These are phyloP conservation scores for Kodamaea alishanica DNA, from an alignment of 1,139 yeast species.

Conservation along the genomic window DNA sequence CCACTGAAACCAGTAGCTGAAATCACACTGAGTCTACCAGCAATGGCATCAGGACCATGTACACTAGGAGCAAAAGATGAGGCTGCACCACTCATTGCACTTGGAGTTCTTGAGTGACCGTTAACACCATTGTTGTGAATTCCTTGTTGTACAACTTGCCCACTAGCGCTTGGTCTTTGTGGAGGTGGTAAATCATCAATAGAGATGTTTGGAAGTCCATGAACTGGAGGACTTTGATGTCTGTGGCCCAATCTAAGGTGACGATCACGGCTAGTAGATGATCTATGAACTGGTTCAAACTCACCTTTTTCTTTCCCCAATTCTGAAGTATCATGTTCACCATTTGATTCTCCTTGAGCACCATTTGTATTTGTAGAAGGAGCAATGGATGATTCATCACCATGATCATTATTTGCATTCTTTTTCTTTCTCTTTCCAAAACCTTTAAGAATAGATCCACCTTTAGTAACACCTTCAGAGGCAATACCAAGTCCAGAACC, in stretches of 20 bases:
- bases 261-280: background rate
- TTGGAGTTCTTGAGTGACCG: conserved; percentile 27
- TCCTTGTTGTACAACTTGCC: conserved; percentile 1
- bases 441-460: conserved; percentile 39
- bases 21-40: conserved; percentile 54
- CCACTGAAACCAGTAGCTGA: conserved; percentile 33
- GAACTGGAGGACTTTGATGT: conserved; percentile 5
- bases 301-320: conserved; percentile 2
- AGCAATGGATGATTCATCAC: conserved; percentile 10
- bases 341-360: conserved; percentile 7
- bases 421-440: conserved; percentile 27
- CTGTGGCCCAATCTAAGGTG: conserved; percentile 13
- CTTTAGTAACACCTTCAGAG: conserved; percentile 45
- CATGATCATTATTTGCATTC: conserved; percentile 13
- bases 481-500: conserved; percentile 35
- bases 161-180: conserved; percentile 25
- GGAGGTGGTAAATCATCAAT: conserved; percentile 41
- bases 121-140: background rate
- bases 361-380: conserved; percentile 7
- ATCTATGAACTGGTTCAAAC: background rate
- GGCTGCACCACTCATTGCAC: conserved; percentile 25
- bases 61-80: conserved; percentile 38
- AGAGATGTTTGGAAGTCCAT: conserved; percentile 35
- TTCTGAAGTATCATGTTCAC: conserved; percentile 7
- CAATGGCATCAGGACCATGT: conserved; percentile 32